Conservation (phyloP, 2,329 filamentous ascomycete genomes). For the Ramularia endophylla region DNA sequence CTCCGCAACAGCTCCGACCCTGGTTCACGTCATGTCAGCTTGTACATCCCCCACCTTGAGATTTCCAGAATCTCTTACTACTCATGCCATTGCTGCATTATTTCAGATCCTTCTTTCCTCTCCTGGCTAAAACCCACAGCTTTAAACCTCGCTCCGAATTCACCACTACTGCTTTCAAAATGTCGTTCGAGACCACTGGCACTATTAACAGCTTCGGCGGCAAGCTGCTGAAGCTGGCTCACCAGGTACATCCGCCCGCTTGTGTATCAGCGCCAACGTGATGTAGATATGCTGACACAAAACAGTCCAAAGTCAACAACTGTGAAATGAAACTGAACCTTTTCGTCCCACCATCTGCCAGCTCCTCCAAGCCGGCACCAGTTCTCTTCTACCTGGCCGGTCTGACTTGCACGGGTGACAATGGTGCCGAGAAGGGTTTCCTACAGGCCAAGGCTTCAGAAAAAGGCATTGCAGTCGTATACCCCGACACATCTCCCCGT, state of each 20-base stretch:
- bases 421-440: constrained; percentile 73
- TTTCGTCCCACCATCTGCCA: constrained; percentile 73
- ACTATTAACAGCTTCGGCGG: constrained; percentile 90
- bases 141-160: too few relatives aligned
- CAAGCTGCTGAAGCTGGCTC: constrained; percentile 88
- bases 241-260: constrained; percentile 44
- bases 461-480: constrained; percentile 84
- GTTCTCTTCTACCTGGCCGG: constrained; percentile 91
- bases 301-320: constrained; percentile 63
- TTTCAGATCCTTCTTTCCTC: too few relatives aligned
- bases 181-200: constrained; percentile 84
- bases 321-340: constrained; percentile 92
- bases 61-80: neutral
- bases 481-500: constrained; percentile 88
- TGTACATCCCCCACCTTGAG: neutral
- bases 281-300: constrained; percentile 2
- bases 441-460: constrained; percentile 76
- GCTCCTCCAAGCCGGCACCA: constrained; percentile 60
- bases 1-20: constrained; percentile 3
- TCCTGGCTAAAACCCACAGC: too few relatives aligned
- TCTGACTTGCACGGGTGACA: constrained; percentile 88
- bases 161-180: constrained; percentile 34
- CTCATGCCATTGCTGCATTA: constrained; percentile 9
- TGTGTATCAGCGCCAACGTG: neutral
- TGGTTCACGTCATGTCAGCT: constrained; percentile 6